These are phyloP conservation scores for Vigna nakashimae DNA, from an alignment of 306 rosid genomes.

Conservation along the genomic window DNA sequence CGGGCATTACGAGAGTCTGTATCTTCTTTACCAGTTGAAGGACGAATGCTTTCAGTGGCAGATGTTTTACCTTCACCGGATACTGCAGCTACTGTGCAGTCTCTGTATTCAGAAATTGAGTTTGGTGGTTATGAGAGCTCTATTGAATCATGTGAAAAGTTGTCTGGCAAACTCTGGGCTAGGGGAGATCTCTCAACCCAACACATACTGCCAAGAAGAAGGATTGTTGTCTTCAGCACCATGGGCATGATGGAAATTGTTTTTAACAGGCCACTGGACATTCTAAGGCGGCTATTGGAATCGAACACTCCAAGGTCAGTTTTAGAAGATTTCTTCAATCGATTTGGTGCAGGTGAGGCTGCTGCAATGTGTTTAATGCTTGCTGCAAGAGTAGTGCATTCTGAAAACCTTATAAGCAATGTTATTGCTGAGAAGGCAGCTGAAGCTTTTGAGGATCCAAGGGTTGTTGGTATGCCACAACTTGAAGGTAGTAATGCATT, in stretches of 20 bases:
- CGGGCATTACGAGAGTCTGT: conserved; percentile 89
- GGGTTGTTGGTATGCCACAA: conserved; percentile 98
- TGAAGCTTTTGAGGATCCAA: conserved; percentile 97
- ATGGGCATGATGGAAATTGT: conserved; percentile 98
- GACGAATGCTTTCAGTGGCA: conserved; percentile 96
- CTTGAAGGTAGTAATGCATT: conserved; percentile 84
- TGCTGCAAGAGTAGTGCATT: conserved; percentile 82
- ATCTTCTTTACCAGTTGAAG: conserved; percentile 91
- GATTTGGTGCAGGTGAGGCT: conserved; percentile 97
- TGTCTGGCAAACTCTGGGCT: conserved; percentile 88
- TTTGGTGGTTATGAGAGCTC: conserved; percentile 76
- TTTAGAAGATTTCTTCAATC: conserved; percentile 94
- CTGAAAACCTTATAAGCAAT: conserved; percentile 81
- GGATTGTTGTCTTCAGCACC: conserved; percentile 89
- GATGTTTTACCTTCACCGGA: conserved; percentile 90
- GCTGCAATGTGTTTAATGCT: conserved; percentile 97
- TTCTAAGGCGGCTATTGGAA: conserved; percentile 84
- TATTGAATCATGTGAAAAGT: conserved; percentile 76
- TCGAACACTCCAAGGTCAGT: conserved; percentile 82
- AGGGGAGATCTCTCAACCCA: conserved; percentile 97
- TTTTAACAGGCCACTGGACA: conserved; percentile 93
- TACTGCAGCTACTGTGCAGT: conserved; percentile 73
- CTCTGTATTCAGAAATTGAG: conserved; percentile 88
- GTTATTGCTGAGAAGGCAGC: conserved; percentile 89
- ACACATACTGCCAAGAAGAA: conserved; percentile 93